Evolutionary conservation across 2,329 filamentous ascomycete species (phyloP), one percentile per base, ranked within the genome.

Genomic region (Knufia fluminis): DNA sequence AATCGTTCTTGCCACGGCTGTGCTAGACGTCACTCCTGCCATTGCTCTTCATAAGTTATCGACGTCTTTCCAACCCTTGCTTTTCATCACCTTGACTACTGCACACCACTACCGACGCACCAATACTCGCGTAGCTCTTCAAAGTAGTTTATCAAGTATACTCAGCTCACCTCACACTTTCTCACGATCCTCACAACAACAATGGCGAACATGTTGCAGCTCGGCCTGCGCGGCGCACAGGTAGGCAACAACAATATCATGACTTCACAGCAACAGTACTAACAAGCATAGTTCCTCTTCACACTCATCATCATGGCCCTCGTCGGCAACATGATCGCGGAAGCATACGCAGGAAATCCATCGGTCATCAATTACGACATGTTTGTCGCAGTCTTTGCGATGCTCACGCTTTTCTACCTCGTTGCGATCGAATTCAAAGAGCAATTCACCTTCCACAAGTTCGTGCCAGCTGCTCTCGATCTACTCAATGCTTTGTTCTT

Each of bases 221-320:
- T 69, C 52, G 64, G 62, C 61, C 64, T 72, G 36, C 64, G 70
- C 36, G 64, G 54, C 59, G 62, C 64, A 50, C 57, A 72, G 66
- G 70, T 71, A 62, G 52, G 64, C 42, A 14, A n/a, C n/a, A n/a
- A n/a, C n/a, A n/a, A n/a, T n/a, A n/a, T n/a, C n/a, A n/a, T n/a
- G n/a, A n/a, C n/a, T n/a, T n/a, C n/a, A n/a, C n/a, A n/a, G n/a
- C n/a, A n/a, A n/a, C n/a, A n/a, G n/a, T n/a, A n/a, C n/a, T n/a
- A n/a, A n/a, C n/a, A n/a, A n/a, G n/a, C n/a, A n/a, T 55, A 82
- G 78, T 77, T 82, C 64, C 44, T 80, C 60, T 80, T 73, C 67
- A 70, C 77, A 28, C 62, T 82, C 50, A 71, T 83, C 59, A 65
- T 82, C 60, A 77, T 82, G 69, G 71, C 77, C 10, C 69, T 83